A percentile compares a stretch with the other conserved stretches of the same genome.
These are phyloP conservation scores for Acanthamoeba lenticulata DNA, from an alignment of 208 protist genomes.

Conservation along the genomic window DNA sequence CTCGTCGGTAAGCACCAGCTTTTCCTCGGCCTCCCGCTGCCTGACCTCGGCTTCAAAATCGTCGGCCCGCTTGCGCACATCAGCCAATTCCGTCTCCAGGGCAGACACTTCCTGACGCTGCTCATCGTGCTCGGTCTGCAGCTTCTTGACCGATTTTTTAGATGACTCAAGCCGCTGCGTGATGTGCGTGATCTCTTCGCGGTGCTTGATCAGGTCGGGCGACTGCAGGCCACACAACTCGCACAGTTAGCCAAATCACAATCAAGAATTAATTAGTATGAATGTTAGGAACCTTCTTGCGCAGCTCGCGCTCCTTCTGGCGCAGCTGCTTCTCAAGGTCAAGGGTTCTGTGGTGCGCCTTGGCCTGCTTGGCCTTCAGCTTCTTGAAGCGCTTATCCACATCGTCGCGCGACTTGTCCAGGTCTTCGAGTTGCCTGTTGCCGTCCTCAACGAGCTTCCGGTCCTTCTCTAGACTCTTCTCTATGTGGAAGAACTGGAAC, in stretches of 20 bases:
- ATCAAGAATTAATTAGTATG: neutral
- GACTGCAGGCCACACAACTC: neutral
- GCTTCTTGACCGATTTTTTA: constrained; percentile 24
- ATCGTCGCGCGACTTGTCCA: neutral
- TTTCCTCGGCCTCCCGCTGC: neutral
- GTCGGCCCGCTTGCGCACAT: constrained; percentile 84
- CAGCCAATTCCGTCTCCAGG: constrained; percentile 81
- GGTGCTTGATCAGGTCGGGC: neutral
- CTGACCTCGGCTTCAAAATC: constrained; percentile 88
- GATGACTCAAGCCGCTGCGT: neutral
- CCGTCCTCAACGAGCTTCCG: constrained; percentile 47
- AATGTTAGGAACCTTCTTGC: neutral
- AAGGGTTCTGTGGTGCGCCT: neutral
- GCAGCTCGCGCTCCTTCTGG: neutral
- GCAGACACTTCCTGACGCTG: constrained; percentile 88
- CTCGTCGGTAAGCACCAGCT: constrained; percentile 46
- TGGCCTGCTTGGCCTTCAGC: constrained; percentile 18
- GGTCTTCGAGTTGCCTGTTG: neutral
- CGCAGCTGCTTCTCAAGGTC: constrained; percentile 38
- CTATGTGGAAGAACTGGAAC: constrained; percentile 59
- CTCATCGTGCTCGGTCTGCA: constrained; percentile 79
- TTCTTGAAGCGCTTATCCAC: constrained; percentile 60
- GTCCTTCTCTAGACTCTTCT: constrained; percentile 37
- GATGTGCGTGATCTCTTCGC: constrained; percentile 27
- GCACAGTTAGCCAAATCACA: neutral